Evolutionary conservation across 1,139 yeast genomes (phyloP), one percentile per base, ranked within the genome.

Genomic region (Ashbya aceris): DNA sequence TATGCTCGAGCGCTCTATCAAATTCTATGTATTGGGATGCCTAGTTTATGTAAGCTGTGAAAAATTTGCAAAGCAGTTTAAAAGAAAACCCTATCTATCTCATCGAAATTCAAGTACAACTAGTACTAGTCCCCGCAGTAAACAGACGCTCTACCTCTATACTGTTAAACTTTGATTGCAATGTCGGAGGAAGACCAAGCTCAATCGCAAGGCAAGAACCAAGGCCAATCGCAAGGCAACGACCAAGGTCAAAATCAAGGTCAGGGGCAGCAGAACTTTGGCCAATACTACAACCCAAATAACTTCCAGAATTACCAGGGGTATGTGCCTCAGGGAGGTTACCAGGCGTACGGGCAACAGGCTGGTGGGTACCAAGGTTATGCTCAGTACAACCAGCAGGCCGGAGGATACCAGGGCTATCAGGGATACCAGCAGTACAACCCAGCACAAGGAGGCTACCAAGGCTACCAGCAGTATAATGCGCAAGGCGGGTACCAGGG

Each of bases 341-440:
- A 62, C 51, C 66, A 62, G 41, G 56, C 55, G 35, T 58, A 63
- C 43, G 62, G 56, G 42, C 52, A 61, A 50, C 53, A 55, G 38
- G 34, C 29, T 8, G 40, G 40, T 46, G 52, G 49, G 29, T 47
- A 50, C 39, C 57, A 60, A 46, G 52, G 57, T 20, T 47, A 40
- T 29, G 53, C 50, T 39, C 47, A 46, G 4, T 45, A 39, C 27
- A 45, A 9, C 29, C 37, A 17, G n/a, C 60, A 56, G 46, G 53
- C 58, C 43, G 50, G 55, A 13, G 57, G 55, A 11, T 59, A 62
- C 51, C 66, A 62, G 40, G 56, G 55, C 36, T 59, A 63, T 49
- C 61, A 61, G 39, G 58, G 57, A 36, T 59, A 63, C 44, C 56
- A 53, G 56, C 47, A 31, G 28, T 30, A 33, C 10, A 33, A 39